Evolutionary conservation across 2,329 filamentous ascomycete species (phyloP), one percentile per base, ranked within the genome.

Genomic region (Thielaviopsis punctulata): DNA sequence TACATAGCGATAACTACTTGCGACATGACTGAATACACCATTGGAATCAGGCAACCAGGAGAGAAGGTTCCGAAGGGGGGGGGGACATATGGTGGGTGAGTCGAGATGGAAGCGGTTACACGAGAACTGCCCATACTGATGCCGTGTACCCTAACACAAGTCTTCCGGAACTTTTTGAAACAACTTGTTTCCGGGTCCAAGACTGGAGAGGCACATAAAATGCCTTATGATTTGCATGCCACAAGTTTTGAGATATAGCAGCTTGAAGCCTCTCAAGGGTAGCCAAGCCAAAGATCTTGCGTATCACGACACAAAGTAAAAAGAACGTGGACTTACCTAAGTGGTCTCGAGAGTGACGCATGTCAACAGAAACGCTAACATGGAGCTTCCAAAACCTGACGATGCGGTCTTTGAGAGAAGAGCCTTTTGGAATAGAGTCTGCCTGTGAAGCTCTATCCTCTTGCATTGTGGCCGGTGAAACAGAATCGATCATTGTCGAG

Each of bases 301-400:
- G 6, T 6, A 19, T 41, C 5, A n/a, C 18, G 18, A 41, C 4
- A 41, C n/a, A 25, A 12, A 6, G 24, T 3, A 4, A 18, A 22
- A 23, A 23, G 5, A 24, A 10, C 21, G 24, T 19, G 7, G 9
- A 48, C 53, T 50, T 43, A 55, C 53, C 53, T 13, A 55, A 47
- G 47, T 55, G 53, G 25, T 55, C 53, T 12, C 53, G 51, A 6
- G 50, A 52, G 10, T 41, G 45, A 13, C 33, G 43, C 13, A 50
- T 52, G 18, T 55, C 53, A 18, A 55, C 53, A 4, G 51, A 52
- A 18, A 55, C 47, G 24, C 47, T 50, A 22, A 55, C 25, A 48
- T 52, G 43, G 6, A 46, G 18, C 15, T 50, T 52, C 53, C 53
- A 55, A 23, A 46, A 52, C 25, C 47, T 27, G 15, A 50, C 24